Evolutionary conservation across 2,329 filamentous ascomycete genomes (phyloP).

Genomic region (Exophiala xenobiotica): DNA sequence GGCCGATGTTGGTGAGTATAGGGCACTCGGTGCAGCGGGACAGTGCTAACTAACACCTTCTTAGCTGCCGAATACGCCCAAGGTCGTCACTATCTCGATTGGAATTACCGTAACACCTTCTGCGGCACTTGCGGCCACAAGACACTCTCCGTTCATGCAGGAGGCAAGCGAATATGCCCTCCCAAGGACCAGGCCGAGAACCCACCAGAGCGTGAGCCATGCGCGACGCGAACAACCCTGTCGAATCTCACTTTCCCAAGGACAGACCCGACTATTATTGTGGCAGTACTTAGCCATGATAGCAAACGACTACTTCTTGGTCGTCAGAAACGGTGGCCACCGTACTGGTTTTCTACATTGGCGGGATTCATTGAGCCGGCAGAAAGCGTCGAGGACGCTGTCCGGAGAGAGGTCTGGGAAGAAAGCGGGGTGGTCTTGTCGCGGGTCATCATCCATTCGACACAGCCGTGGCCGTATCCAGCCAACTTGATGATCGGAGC

Average conservation of each 20-base stretch:
- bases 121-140: constrained; percentile 84
- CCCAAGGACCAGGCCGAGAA: constrained; percentile 43
- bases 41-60: background rate
- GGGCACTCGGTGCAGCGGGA: background rate
- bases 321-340: constrained; percentile 78
- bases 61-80: constrained; percentile 87
- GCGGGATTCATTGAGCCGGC: constrained; percentile 84
- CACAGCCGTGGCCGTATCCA: constrained; percentile 85
- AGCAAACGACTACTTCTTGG: constrained; percentile 78
- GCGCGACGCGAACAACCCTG: constrained; percentile 77
- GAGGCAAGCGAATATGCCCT: constrained; percentile 46
- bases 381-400: constrained; percentile 81
- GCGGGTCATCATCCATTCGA: constrained; percentile 76
- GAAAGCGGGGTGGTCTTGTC: constrained; percentile 76
- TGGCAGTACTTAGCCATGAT: constrained; percentile 81
- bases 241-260: constrained; percentile 91
- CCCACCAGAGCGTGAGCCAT: constrained; percentile 62
- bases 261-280: constrained; percentile 93
- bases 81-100: constrained; percentile 83
- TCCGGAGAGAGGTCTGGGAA: constrained; percentile 81
- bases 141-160: constrained; percentile 59
- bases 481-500: constrained; percentile 84
- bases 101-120: constrained; percentile 90
- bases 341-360: constrained; percentile 83
- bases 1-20: constrained; percentile 58